These are phyloP conservation scores for Zoysia pacifica DNA, from an alignment of 176 grass and related monocot species.

Conservation along the genomic window DNA sequence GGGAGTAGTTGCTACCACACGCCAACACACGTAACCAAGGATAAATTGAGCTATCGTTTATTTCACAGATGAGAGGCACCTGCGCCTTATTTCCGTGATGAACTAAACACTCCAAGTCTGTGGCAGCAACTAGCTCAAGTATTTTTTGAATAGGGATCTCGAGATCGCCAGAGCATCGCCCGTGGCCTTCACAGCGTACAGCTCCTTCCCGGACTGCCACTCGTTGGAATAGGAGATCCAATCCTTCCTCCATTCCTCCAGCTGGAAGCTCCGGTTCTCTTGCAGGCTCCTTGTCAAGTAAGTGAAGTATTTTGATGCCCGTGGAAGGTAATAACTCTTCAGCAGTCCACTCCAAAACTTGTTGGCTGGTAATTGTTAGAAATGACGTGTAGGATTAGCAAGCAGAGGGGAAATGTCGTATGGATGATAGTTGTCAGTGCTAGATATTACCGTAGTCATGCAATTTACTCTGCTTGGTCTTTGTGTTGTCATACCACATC, in stretches of 20 bases:
- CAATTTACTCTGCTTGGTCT: conserved; percentile 82
- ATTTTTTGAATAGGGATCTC: conserved; percentile 70
- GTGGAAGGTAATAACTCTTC: conserved; percentile 86
- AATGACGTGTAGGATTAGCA: neutral
- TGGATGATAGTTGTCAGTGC: neutral
- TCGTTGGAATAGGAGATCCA: conserved; percentile 87
- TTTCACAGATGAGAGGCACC: neutral
- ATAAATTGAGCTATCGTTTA: neutral
- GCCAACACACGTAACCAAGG: neutral
- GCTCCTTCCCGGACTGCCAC: conserved; percentile 69
- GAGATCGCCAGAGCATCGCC: conserved; percentile 72
- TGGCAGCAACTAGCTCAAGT: conserved; percentile 51
- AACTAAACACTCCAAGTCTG: neutral
- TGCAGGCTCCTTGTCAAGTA: conserved; percentile 59
- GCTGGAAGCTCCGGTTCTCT: conserved; percentile 61
- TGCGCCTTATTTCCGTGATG: neutral
- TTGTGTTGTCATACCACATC: conserved; percentile 96
- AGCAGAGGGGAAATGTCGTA: neutral
- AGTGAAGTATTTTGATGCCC: conserved; percentile 87
- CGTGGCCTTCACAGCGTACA: conserved; percentile 52
- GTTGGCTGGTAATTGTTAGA: conserved; percentile 53
- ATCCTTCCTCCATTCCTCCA: conserved; percentile 79
- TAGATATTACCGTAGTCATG: conserved; percentile 81
- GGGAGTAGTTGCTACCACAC: neutral
- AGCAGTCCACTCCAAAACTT: conserved; percentile 95